Evolutionary conservation across 129 eudicot species (phyloP).

Genomic region (Flaveria bidentis): DNA sequence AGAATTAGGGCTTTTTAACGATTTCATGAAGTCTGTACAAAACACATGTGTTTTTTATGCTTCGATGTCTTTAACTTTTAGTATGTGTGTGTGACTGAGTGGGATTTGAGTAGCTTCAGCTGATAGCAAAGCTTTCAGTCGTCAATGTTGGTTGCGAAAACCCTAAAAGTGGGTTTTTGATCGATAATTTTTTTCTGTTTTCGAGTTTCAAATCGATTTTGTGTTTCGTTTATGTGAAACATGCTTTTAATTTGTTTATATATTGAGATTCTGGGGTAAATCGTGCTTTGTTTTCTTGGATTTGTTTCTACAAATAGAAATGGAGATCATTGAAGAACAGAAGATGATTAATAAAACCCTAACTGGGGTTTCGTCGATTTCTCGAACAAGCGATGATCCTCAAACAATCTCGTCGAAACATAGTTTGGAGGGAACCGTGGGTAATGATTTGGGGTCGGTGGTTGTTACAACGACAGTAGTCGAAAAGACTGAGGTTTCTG

Average conservation of each 20-base stretch:
- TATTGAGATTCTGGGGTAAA: background rate
- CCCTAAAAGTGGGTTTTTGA: slow-evolving; percentile 34
- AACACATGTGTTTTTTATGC: slow-evolving; percentile 19
- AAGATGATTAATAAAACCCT: slow-evolving; percentile 26
- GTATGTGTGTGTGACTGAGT: slow-evolving; percentile 24
- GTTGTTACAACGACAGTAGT: slow-evolving; percentile 20
- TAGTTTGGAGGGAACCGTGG: background rate
- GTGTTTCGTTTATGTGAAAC: background rate
- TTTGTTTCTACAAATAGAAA: slow-evolving; percentile 39
- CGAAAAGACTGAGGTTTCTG: slow-evolving; percentile 14
- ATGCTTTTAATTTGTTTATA: background rate
- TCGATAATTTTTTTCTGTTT: slow-evolving; percentile 1
- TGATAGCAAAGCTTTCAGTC: slow-evolving; percentile 13
- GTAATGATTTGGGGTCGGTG: background rate
- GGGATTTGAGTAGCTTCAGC: slow-evolving; percentile 9
- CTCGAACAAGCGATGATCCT: slow-evolving; percentile 6
- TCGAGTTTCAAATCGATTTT: background rate
- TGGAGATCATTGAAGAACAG: slow-evolving; percentile 34
- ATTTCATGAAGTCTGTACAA: slow-evolving; percentile 24
- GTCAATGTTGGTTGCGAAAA: slow-evolving; percentile 33
- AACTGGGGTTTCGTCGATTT: slow-evolving; percentile 11
- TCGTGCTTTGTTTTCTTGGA: background rate
- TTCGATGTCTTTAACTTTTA: slow-evolving; percentile 10
- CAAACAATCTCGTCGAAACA: slow-evolving; percentile 6
- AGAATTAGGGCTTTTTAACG: slow-evolving; percentile 11